Evolutionary conservation across 495 filamentous ascomycete genomes (phyloP).

Genomic region (Penicillium coffeae): DNA sequence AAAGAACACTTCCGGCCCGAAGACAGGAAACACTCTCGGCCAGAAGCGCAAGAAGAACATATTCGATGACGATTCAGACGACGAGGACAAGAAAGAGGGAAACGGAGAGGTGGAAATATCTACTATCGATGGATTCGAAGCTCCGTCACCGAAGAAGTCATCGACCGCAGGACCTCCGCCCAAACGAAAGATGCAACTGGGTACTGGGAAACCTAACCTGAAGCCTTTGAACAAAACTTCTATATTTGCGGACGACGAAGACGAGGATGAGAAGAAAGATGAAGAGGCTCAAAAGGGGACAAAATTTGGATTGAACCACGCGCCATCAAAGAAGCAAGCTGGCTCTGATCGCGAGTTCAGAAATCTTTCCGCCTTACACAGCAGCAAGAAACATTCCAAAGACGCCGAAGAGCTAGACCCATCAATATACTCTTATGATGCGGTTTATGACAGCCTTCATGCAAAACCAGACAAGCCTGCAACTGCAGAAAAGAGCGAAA

Average conservation of each 20-base stretch:
- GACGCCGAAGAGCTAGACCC: conserved; percentile 47
- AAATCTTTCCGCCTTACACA: conserved; percentile 49
- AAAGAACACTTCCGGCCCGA: conserved; percentile 28
- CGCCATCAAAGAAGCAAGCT: conserved; percentile 12
- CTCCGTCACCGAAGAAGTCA: conserved; percentile 12
- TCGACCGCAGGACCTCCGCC: conserved; percentile 24
- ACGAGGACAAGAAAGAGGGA: conserved; percentile 32
- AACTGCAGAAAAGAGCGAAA: conserved; percentile 22
- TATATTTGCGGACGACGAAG: conserved; percentile 40
- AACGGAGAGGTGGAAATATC: conserved; percentile 32
- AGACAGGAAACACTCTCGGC: conserved; percentile 23
- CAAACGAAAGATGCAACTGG: conserved; percentile 36
- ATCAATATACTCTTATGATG: conserved; percentile 56
- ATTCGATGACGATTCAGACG: conserved; percentile 45
- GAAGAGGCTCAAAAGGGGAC: conserved; percentile 17
- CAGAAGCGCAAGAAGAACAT: conserved; percentile 50
- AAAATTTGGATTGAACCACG: conserved; percentile 16
- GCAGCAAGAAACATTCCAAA: conserved; percentile 43
- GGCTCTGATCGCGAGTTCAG: conserved; percentile 29
- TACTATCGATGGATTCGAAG: conserved; percentile 40
- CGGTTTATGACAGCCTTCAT: conserved; percentile 50
- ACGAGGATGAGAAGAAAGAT: conserved; percentile 28
- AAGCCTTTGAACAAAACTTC: conserved; percentile 39
- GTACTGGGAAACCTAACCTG: conserved; percentile 18
- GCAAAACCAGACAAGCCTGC: conserved; percentile 33